phyloP scores from a whole-genome alignment of 768 basidiomycete genomes.

The Fomitopsis pulvina region DNA sequence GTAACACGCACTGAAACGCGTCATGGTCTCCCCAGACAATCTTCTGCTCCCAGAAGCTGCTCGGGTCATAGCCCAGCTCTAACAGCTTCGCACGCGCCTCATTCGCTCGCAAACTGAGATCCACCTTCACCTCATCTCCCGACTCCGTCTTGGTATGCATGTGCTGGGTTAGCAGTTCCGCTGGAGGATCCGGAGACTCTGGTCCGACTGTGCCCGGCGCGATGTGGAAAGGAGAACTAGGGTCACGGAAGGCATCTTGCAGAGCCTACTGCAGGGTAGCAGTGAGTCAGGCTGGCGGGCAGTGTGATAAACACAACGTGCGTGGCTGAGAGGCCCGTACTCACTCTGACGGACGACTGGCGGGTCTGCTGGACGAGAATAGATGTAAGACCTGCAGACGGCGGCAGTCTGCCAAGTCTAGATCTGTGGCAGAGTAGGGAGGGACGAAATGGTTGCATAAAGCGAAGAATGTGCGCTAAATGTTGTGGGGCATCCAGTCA shows the following conservation, averaged over 20 bases:
- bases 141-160: background rate
- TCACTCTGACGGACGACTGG: too few species aligned
- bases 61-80: conserved; percentile 48
- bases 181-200: conserved; percentile 44
- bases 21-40: conserved; percentile 82
- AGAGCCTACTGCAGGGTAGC: conserved; percentile 36
- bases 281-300: background rate
- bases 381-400: too few species aligned
- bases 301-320: background rate
- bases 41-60: conserved; percentile 70
- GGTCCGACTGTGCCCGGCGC: conserved; percentile 55
- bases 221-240: conserved; percentile 59
- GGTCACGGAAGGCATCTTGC: conserved; percentile 55
- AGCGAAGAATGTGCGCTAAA: too few species aligned
- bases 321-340: too few species aligned
- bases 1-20: conserved; percentile 56
- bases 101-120: too few species aligned
- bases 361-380: too few species aligned
- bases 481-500: too few species aligned
- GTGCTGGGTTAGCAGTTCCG: conserved; percentile 8
- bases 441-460: too few species aligned
- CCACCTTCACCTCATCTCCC: too few species aligned
- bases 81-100: conserved; percentile 38
- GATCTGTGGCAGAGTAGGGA: too few species aligned
- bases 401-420: too few species aligned